A percentile compares a stretch with the other conserved stretches of the same genome.
Evolutionary conservation across 2,329 filamentous ascomycete genomes (phyloP).

Genomic region (Fusarium albosuccineum): DNA sequence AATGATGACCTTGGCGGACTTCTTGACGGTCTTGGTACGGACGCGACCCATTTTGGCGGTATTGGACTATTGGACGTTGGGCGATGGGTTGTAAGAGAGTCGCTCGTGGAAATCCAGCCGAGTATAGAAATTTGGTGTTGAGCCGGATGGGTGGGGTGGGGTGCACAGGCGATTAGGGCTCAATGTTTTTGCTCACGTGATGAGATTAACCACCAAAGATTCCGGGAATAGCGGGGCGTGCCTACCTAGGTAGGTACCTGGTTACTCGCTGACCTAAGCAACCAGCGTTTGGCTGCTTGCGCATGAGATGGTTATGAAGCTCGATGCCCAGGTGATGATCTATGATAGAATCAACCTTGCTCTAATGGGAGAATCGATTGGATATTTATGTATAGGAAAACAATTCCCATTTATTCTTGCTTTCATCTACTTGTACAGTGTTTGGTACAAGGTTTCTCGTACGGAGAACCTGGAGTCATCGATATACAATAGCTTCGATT

Average conservation of each 20-base stretch:
- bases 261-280: not conserved
- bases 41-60: conserved; percentile 78
- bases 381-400: not conserved
- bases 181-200: conserved; percentile 42
- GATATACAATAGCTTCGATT: conserved; percentile 41
- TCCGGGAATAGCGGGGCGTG: too few relatives aligned
- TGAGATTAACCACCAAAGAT: not conserved
- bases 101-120: conserved; percentile 43
- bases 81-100: conserved; percentile 49
- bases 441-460: conserved; percentile 46
- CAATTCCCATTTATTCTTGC: conserved; percentile 25
- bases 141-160: conserved; percentile 30
- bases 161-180: conserved; percentile 49
- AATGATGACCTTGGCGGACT: conserved; percentile 99
- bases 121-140: conserved; percentile 49
- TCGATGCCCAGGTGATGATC: not conserved
- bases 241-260: too few relatives aligned
- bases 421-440: conserved; percentile 51
- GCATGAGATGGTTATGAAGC: not conserved
- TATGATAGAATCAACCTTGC: not conserved
- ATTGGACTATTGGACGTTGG: conserved; percentile 56
- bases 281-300: too few relatives aligned
- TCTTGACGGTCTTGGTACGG: conserved; percentile 78
- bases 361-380: conserved; percentile 22
- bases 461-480: conserved; percentile 38